Evolutionary conservation across 2,329 filamentous ascomycete species (phyloP).

Genomic region (Westerdykella sp.): DNA sequence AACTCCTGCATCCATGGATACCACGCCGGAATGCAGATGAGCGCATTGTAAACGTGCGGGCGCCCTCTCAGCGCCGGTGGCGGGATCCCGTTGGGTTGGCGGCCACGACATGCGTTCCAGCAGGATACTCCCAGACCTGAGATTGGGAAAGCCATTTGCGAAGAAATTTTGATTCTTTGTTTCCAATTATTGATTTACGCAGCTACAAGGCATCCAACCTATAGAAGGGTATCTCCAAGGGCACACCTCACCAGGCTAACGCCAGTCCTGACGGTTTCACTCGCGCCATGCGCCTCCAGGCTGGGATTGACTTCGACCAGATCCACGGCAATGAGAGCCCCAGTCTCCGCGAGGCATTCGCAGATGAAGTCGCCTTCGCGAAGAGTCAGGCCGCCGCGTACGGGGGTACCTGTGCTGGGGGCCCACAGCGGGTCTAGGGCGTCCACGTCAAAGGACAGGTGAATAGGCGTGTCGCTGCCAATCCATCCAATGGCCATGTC

Average conservation of each 20-base stretch:
- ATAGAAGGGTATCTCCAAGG: conserved; percentile 84
- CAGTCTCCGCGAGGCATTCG: conserved; percentile 55
- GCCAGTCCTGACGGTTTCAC: conserved; percentile 83
- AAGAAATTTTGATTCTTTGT: too few species aligned
- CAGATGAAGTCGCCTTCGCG: conserved; percentile 97
- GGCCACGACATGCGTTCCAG: too few species aligned
- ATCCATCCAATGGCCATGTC: conserved; percentile 98
- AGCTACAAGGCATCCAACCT: conserved; percentile 15
- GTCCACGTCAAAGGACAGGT: conserved; percentile 95
- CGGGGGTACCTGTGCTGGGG: conserved; percentile 89
- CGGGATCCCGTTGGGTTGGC: too few species aligned
- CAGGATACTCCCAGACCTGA: too few species aligned
- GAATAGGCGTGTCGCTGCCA: conserved; percentile 88
- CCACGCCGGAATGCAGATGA: too few species aligned
- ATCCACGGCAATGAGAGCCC: conserved; percentile 52
- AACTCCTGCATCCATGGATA: too few species aligned
- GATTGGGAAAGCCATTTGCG: too few species aligned
- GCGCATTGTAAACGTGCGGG: too few species aligned
- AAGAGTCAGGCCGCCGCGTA: conserved; percentile 85
- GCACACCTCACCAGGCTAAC: conserved; percentile 89
- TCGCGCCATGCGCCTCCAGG: conserved; percentile 54
- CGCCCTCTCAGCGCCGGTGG: too few species aligned
- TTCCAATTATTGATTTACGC: too few species aligned
- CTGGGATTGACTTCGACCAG: conserved; percentile 52
- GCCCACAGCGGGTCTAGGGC: conserved; percentile 95